phyloP scores from a whole-genome alignment of 371 early-diverging fungal genomes.

The Entomophthora muscae region DNA sequence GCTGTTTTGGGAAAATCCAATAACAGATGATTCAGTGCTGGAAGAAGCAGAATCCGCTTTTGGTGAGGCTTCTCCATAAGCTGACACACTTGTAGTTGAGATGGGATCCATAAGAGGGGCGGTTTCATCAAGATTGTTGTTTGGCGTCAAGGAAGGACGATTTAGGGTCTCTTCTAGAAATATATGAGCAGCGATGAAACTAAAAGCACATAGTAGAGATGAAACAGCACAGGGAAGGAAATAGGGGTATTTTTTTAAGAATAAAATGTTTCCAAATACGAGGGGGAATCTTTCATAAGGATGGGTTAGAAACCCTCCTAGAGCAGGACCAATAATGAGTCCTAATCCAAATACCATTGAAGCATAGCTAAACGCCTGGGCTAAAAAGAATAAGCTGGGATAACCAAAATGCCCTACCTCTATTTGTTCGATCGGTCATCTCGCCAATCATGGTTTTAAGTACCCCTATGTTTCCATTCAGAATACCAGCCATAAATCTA shows the following conservation, averaged over 20 bases:
- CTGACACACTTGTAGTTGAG: no score
- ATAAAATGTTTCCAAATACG: conserved; percentile 37
- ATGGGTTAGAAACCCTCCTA: conserved; percentile 63
- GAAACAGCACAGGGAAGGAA: conserved; percentile 67
- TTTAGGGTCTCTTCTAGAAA: conserved; percentile 52
- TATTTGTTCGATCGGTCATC: no score
- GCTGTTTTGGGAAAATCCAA: neutral
- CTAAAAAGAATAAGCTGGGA: neutral
- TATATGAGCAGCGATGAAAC: conserved; percentile 40
- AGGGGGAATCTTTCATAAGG: conserved; percentile 46
- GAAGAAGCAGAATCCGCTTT: no score
- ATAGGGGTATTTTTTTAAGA: conserved; percentile 56
- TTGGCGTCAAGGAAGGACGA: neutral
- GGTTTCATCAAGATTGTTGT: neutral
- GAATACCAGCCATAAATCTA: conserved; percentile 54
- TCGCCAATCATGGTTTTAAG: conserved; percentile 73
- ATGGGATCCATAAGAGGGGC: no score
- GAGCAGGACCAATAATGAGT: conserved; percentile 36
- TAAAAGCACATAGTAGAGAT: conserved; percentile 32
- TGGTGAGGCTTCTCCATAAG: no score
- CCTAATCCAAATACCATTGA: no score
- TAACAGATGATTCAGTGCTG: no score
- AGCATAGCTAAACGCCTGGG: conserved; percentile 5
- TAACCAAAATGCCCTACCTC: no score
- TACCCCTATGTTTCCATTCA: conserved; percentile 63